These are phyloP conservation scores for Xylaria palmicola DNA, from an alignment of 495 filamentous ascomycete species.

Conservation along the genomic window DNA sequence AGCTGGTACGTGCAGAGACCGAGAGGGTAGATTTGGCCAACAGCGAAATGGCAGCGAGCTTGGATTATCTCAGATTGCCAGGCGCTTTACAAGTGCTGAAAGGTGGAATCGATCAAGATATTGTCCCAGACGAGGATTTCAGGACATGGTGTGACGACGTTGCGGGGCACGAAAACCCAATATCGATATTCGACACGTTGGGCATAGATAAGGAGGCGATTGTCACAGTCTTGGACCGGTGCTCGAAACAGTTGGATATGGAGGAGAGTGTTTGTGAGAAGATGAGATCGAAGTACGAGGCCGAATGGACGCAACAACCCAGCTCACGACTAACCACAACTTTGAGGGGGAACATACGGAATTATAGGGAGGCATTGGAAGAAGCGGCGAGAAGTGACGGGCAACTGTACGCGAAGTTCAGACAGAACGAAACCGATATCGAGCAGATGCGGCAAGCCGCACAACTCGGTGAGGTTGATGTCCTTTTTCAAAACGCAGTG, in stretches of 20 bases:
- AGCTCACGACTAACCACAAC: constrained; percentile 86
- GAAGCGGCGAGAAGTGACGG: constrained; percentile 86
- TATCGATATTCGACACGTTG: constrained; percentile 71
- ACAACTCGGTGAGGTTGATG: constrained; percentile 83
- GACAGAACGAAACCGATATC: constrained; percentile 81
- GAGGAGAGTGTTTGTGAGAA: constrained; percentile 98
- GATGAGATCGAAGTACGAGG: constrained; percentile 96
- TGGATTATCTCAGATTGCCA: constrained; percentile 91
- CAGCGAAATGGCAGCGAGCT: constrained; percentile 89
- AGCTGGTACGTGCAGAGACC: constrained; percentile 88
- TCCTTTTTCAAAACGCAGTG: constrained; percentile 80
- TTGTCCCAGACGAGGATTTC: constrained; percentile 86
- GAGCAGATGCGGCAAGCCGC: constrained; percentile 94
- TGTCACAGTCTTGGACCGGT: constrained; percentile 66
- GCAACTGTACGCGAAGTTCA: constrained; percentile 78
- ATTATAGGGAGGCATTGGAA: constrained; percentile 83
- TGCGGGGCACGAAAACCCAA: constrained; percentile 72
- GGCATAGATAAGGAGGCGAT: constrained; percentile 75
- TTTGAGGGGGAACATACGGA: constrained; percentile 78
- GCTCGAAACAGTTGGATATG: constrained; percentile 85
- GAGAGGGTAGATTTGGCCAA: constrained; percentile 89
- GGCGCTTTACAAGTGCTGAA: constrained; percentile 88
- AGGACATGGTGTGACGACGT: constrained; percentile 90
- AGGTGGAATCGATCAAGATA: constrained; percentile 87
- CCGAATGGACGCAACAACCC: constrained; percentile 96